phyloP scores from a whole-genome alignment of 345 rosid species.

The Raphanus sativus region DNA sequence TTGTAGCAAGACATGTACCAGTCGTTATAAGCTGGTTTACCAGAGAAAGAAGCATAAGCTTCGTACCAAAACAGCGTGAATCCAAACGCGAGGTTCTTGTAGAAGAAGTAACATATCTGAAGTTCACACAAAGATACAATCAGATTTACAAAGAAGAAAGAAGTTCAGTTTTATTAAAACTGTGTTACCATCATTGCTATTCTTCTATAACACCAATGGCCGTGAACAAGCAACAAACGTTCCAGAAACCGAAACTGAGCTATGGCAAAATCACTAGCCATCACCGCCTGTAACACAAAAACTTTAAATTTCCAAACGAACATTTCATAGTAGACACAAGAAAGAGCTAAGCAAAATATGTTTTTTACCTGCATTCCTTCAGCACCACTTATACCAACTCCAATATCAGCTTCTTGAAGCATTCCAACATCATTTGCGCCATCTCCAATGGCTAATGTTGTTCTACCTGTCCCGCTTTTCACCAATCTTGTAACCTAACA shows the following conservation, averaged over 20 bases:
- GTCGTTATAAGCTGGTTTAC: slow-evolving; percentile 88
- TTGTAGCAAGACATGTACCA: slow-evolving; percentile 95
- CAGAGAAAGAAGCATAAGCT: slow-evolving; percentile 89
- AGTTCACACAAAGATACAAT: background rate
- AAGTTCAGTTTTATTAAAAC: background rate
- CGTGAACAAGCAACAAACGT: slow-evolving; percentile 82
- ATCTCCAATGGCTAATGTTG: slow-evolving; percentile 81
- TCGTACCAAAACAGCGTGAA: slow-evolving; percentile 94
- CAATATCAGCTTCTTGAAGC: slow-evolving; percentile 97
- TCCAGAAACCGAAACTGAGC: slow-evolving; percentile 84
- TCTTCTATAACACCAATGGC: slow-evolving; percentile 97
- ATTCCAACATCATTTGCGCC: slow-evolving; percentile 97
- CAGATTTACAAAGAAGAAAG: background rate
- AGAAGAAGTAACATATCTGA: slow-evolving; percentile 97
- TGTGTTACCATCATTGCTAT: slow-evolving; percentile 78
- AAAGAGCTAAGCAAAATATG: background rate
- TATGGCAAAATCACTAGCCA: slow-evolving; percentile 94
- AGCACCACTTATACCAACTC: slow-evolving; percentile 90
- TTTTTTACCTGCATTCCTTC: slow-evolving; percentile 93
- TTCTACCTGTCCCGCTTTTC: slow-evolving; percentile 54
- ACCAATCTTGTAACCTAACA: slow-evolving; percentile 86
- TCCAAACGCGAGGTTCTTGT: slow-evolving; percentile 89
- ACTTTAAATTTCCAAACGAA: background rate
- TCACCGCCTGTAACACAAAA: slow-evolving; percentile 62
- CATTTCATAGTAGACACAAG: slow-evolving; percentile 3